Evolutionary conservation across 768 basidiomycete genomes (phyloP).

Genomic region (Psilocybe subaeruginosa): DNA sequence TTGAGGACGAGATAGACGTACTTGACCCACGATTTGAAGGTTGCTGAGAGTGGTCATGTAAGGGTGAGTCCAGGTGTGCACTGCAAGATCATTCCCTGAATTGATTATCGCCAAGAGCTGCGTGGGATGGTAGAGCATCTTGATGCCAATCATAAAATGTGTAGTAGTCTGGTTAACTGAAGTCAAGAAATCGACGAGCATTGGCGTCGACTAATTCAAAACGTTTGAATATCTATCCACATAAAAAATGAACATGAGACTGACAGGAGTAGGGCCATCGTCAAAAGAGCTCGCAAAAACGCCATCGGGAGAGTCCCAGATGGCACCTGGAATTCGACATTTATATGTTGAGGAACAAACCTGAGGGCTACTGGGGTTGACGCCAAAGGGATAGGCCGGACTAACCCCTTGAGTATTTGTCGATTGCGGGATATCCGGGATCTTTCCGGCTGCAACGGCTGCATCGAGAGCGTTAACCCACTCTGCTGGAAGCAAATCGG

Average conservation of each 20-base stretch:
- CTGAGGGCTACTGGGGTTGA: constrained; percentile 44
- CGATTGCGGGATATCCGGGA: constrained; percentile 68
- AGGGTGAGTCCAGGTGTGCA: constrained; percentile 74
- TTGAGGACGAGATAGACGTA: constrained; percentile 14
- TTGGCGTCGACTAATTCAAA: constrained; percentile 35
- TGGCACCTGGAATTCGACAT: constrained; percentile 61
- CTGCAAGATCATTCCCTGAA: constrained; percentile 47
- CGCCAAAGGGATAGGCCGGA: constrained; percentile 48
- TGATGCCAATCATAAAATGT: constrained; percentile 88
- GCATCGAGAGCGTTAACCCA: constrained; percentile 76
- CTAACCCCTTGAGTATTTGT: constrained; percentile 36
- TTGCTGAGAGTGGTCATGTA: constrained; percentile 83
- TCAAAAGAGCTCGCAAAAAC: constrained; percentile 73
- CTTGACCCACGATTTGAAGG: constrained; percentile 67
- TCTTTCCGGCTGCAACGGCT: constrained; percentile 69
- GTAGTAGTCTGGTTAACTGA: constrained; percentile 72
- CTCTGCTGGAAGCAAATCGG: constrained; percentile 53
- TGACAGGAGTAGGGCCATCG: constrained; percentile 69
- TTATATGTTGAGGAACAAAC: constrained; percentile 83
- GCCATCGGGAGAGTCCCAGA: constrained; percentile 80
- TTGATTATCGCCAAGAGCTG: constrained; percentile 58
- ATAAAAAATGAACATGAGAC: constrained; percentile 9
- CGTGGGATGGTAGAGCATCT: constrained; percentile 63
- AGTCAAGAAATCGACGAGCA: constrained; percentile 68
- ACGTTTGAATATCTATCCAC: constrained; percentile 1